Evolutionary conservation across 331 rosid species (phyloP).

Genomic region (Malus hybrid): DNA sequence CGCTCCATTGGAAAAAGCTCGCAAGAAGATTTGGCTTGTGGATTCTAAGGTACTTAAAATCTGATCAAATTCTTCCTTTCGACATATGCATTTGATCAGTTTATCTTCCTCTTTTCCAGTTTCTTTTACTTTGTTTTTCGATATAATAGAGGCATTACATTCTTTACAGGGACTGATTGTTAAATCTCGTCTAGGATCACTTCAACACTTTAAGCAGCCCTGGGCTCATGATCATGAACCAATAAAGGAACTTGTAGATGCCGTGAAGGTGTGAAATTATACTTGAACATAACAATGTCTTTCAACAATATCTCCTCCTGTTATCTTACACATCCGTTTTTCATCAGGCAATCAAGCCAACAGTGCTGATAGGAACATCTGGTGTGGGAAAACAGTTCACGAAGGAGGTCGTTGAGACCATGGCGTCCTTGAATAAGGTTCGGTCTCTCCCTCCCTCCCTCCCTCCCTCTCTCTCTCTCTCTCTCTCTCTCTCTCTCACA

Average conservation of each 20-base stretch:
- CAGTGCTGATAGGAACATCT: conserved; percentile 88
- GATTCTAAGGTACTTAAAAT: conserved; percentile 76
- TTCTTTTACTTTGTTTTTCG: background rate
- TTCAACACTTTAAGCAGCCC: conserved; percentile 90
- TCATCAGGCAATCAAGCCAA: conserved; percentile 82
- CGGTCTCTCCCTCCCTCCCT: background rate
- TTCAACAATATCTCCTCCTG: background rate
- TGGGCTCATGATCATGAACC: conserved; percentile 97
- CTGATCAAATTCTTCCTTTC: background rate
- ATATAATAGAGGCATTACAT: background rate
- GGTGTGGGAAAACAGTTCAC: conserved; percentile 90
- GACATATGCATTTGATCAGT: background rate
- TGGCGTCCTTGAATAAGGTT: conserved; percentile 67
- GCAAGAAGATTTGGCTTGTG: conserved; percentile 92
- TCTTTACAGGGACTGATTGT: conserved; percentile 75
- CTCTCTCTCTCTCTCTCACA: too few species aligned
- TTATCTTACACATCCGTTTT: conserved; percentile 1
- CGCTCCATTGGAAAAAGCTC: conserved; percentile 65
- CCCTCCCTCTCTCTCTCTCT: background rate
- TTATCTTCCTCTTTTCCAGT: background rate
- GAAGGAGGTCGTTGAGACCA: conserved; percentile 79
- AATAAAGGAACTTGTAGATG: conserved; percentile 50
- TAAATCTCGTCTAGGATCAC: conserved; percentile 59
- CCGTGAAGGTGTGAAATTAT: conserved; percentile 57
- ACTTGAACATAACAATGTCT: background rate